These are phyloP conservation scores for Globisporangium lucens DNA, from an alignment of 352 stramenopile species.

Conservation along the genomic window DNA sequence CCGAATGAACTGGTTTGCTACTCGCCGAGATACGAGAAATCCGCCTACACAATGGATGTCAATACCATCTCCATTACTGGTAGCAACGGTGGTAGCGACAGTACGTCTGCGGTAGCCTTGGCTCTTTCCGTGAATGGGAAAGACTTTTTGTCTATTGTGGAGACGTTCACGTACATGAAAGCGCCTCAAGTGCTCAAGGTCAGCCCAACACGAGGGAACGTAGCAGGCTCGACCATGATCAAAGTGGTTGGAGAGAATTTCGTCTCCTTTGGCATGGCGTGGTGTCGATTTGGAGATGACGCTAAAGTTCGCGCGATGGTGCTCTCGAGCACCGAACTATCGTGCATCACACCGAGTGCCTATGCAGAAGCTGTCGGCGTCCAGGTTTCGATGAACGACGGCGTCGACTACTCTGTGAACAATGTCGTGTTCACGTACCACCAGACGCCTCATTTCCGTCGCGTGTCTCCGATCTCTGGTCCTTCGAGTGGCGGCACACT, in stretches of 20 bases:
- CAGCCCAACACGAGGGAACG: constrained; percentile 40
- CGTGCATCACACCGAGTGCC: constrained; percentile 35
- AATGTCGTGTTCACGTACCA: constrained; percentile 62
- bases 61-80: neutral
- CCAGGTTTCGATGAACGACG: constrained; percentile 84
- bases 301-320: constrained; percentile 35
- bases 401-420: constrained; percentile 85
- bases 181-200: constrained; percentile 40
- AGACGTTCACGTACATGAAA: constrained; percentile 49
- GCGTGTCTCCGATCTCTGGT: constrained; percentile 41
- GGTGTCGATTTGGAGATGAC: constrained; percentile 48
- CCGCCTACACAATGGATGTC: neutral
- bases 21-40: constrained; percentile 22
- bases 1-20: constrained; percentile 35
- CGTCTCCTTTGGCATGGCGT: constrained; percentile 20
- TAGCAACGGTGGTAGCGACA: neutral
- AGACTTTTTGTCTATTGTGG: constrained; percentile 52
- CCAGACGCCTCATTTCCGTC: constrained; percentile 37
- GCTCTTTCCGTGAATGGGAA: constrained; percentile 70
- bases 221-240: constrained; percentile 57
- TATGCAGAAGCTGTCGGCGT: constrained; percentile 40
- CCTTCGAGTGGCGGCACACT: constrained; percentile 49
- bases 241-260: constrained; percentile 45
- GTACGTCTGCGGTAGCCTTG: constrained; percentile 21
- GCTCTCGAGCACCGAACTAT: constrained; percentile 32